Base-by-base conservation (phyloP, 2,329 filamentous ascomycete genomes). In the Aspergillus sp. region DNA sequence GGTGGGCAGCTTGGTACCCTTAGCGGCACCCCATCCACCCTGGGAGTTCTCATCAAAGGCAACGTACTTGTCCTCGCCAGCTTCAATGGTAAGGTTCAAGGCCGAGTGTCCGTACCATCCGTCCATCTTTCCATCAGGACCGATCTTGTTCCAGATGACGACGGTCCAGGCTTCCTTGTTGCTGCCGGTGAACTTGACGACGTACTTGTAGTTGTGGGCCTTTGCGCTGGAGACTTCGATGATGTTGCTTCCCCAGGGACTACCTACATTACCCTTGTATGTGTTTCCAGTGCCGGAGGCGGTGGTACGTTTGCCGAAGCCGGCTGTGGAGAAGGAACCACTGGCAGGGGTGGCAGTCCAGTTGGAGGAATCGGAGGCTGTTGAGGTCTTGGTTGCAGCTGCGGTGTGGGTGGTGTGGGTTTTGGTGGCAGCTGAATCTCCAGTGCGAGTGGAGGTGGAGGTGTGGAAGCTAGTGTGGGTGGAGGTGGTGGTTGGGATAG, bases 181-280 rank as follows among this genome's bases (percentile, higher is more conserved):
- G 33, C 53, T 38, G 11, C 66, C 65, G 7, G 39, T 54, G 44
- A 69, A 54, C 37, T 60, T 49, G 2, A 54, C 58, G 7, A 68
- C 65, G 47, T 69, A 68, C 39, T 68, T 63, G 58, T 67, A 68
- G 1, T 42, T 34, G n/a, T 48, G 43, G 6, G 62, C 63, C 3
- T 60, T 46, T 27, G 45, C 39, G 27, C 60, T 50, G 44, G 57
- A 51, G 39, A 71, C 58, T 35, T 59, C 47, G 41, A 69, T 62
- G 43, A 68, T 65, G 54, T 69, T 67, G 59, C 62, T 65, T 36
- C 68, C 65, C 57, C 64, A 67, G 2, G 66, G 66, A n/a, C 37
- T 51, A 28, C 66, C 66, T 9, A 65, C 52, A 43, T 69, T 69
- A 12, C 66, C 66, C 5, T 42, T 39, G 45, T 67, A 69, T 33